Base-by-base conservation (phyloP, 1,139 yeast genomes). In the Blastobotrys arbuscula region DNA sequence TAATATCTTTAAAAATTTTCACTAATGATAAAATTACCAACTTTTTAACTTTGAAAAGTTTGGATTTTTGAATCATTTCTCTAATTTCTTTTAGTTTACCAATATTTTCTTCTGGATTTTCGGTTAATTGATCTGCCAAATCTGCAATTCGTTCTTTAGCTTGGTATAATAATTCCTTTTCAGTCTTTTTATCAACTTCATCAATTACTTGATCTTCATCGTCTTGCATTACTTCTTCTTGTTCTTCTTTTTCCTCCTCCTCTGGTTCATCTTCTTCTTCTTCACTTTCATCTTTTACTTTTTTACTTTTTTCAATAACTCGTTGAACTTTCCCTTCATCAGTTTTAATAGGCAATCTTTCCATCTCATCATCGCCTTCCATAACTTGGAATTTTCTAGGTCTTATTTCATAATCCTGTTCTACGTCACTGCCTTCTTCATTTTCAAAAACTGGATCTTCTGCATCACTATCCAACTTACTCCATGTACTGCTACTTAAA, bases 51-150 rank as follows among this genome's bases (percentile, higher is more conserved):
- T 79, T 81, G 40, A 82, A 73, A 58, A 84, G 81, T 57, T 75
- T 77, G 1, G 92, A 81, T 52, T 74, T 76, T 1, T 87, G 74
- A 26, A 61, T 55, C 83, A 87, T 81, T 55, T 79, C 83, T 42
- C 90, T 72, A 47, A 92, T 71, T 60, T 90, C 78, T 2, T 85
- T 76, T 23, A 92, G 71, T 44, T 82, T 75, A 5, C 77, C 66
- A 13, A 84, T 73, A 62, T 90, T 79, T 60, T 87, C 96, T 64
- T 92, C 97, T 1, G 98, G 97, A 53, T 88, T 89, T 65, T 90
- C 96, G 60, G 82, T 81, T 38, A 92, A 69, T 47, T 76, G 77
- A 31, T 86, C 86, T 1, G 95, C 96, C 46, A 84, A 67, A 15
- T 78, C 82, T 0, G 97, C 96, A 31, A 92, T 78, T 52, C 84